Evolutionary conservation across 306 rosid genomes (phyloP), one percentile per base, ranked within the genome.

Genomic region (Rosa chinensis): DNA sequence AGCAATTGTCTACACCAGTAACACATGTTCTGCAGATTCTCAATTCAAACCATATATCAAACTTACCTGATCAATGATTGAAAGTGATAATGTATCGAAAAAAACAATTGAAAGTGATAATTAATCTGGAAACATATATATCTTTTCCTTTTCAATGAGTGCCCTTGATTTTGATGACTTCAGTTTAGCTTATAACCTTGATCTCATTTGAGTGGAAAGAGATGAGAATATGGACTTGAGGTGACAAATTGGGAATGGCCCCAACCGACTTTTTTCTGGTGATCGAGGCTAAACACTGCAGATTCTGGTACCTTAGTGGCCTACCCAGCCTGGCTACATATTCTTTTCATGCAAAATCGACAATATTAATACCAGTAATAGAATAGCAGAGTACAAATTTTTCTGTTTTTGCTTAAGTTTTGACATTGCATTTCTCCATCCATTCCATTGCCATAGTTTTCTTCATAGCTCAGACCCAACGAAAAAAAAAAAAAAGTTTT

Each of bases 261-360:
- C 47, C 70, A 37, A 66, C 43, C 47, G 70, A 37, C 47, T 35
- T 66, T 66, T 56, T 66, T 61, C 70, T 66, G 70, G 25, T 66
- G 47, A 66, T 66, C 47, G 70, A 35, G 45, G 70, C 70, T 66
- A 37, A 66, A 66, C 70, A 39, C 45, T 66, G 70, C 70, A 66
- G 8, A 16, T 17, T 6, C 23, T 35, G 70, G 47, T 17, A 37
- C 47, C 37, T 1, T 37, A 6, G 47, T 63, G 5, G 47, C 70
- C 70, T 66, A 66, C 70, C 9, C 47, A 66, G 70, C 45, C 47
- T 66, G 70, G 70, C 12, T 66, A 7, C 11, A 8, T 32, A 32
- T 63, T 21, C 61, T 55, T 55, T 55, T 20, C 17, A 64, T 13
- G 70, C 5, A 35, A 44, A 64, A 13, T 63, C 43, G n/a, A 63